A percentile compares a stretch with the other conserved stretches of the same genome.
phyloP scores from a whole-genome alignment of 192 early-diverging fungal genomes.

The Backusella psychrophila region DNA sequence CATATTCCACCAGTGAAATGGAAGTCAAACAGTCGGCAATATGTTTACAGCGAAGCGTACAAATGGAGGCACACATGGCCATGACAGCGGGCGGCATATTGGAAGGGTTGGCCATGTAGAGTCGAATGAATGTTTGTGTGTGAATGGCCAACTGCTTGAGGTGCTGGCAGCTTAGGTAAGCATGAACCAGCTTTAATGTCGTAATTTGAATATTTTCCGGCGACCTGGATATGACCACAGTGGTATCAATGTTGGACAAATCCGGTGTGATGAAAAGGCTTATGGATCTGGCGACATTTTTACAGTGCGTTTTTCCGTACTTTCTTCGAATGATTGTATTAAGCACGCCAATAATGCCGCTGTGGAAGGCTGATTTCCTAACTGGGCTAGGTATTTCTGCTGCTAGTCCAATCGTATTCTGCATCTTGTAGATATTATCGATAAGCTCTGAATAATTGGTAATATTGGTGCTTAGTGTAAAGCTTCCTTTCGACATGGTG shows the following conservation, averaged over 20 bases:
- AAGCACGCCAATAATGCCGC: background rate
- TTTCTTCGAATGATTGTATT: conserved; percentile 1
- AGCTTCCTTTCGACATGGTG: background rate
- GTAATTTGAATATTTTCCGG: background rate
- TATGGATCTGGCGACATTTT: background rate
- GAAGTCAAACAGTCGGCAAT: background rate
- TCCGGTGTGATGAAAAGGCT: background rate
- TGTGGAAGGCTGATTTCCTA: background rate
- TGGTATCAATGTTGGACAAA: background rate
- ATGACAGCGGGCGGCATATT: background rate
- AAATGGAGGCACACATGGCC: conserved; percentile 13
- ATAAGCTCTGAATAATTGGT: background rate
- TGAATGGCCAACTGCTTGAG: conserved; percentile 16
- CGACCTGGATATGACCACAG: background rate
- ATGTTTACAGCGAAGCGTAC: conserved; percentile 14
- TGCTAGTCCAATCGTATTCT: background rate
- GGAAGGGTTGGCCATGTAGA: background rate
- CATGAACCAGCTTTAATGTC: background rate
- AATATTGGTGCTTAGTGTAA: background rate
- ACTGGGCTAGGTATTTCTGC: background rate
- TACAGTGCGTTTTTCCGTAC: conserved; percentile 10
- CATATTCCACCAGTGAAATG: background rate
- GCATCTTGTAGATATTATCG: conserved; percentile 6
- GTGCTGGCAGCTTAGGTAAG: conserved; percentile 7
- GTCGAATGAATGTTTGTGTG: conserved; percentile 5